These are phyloP conservation scores for Sporothrix pallida DNA, from an alignment of 2,329 filamentous ascomycete species.

Conservation along the genomic window DNA sequence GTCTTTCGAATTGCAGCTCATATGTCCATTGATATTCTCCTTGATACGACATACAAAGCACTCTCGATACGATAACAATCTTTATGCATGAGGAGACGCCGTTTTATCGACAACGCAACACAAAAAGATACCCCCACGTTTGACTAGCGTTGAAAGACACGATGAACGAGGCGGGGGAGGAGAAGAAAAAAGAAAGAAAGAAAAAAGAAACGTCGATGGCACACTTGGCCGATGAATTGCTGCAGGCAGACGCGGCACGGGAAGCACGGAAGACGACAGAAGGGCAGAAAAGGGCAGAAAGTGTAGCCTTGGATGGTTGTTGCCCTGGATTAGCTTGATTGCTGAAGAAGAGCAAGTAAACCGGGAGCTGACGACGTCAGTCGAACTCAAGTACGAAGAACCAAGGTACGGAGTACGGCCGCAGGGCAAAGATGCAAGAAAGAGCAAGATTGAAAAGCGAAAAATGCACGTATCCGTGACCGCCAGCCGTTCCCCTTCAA, in stretches of 20 bases:
- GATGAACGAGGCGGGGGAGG: background rate
- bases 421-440: no score
- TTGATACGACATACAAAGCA: no score
- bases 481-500: background rate
- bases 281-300: background rate
- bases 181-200: background rate
- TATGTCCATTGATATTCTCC: no score
- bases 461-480: no score
- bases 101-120: background rate
- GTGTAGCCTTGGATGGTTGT: background rate
- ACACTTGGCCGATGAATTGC: background rate
- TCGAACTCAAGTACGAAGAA: background rate
- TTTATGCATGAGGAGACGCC: constrained; percentile 1
- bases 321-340: constrained; percentile 12
- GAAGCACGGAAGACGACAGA: background rate
- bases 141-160: constrained; percentile 6
- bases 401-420: background rate
- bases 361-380: background rate
- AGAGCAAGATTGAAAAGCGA: no score
- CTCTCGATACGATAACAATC: background rate
- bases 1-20: background rate
- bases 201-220: background rate
- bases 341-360: background rate
- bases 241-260: constrained; percentile 21
- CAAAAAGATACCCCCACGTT: no score